Conservation (phyloP, 176 grass and related monocot genomes). For the Canna indica region DNA sequence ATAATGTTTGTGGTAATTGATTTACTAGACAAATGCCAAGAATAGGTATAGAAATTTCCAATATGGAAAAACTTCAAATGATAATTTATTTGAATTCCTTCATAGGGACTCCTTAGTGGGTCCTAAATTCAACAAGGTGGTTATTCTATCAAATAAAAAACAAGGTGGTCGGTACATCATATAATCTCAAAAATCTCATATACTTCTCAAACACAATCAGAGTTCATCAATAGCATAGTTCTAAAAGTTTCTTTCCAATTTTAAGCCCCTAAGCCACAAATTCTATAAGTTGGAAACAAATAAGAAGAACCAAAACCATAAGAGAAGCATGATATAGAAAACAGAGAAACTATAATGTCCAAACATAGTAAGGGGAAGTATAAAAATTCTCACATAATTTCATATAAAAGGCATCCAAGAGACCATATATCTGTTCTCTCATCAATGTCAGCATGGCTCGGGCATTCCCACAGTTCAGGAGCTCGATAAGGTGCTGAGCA, state of each 20-base stretch:
- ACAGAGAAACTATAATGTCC: not conserved
- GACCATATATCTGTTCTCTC: constrained; percentile 90
- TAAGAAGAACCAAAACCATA: not conserved
- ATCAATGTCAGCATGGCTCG: constrained; percentile 55
- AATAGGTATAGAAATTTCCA: too few species aligned
- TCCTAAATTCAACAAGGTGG: too few species aligned
- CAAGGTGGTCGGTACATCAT: not conserved
- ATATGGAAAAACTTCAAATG: not conserved
- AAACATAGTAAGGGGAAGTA: not conserved
- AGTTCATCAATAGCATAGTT: not conserved
- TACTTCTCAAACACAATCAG: not conserved
- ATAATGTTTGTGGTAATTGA: too few species aligned
- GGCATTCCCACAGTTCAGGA: constrained; percentile 77
- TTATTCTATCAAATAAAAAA: too few species aligned
- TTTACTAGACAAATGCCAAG: too few species aligned
- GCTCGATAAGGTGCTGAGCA: constrained; percentile 51
- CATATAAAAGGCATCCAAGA: constrained; percentile 69
- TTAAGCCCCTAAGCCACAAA: not conserved
- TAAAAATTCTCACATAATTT: constrained; percentile 53
- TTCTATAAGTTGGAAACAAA: not conserved
- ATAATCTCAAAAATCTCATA: not conserved
- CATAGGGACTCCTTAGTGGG: too few species aligned
- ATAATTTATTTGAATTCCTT: not conserved
- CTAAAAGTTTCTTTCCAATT: not conserved
- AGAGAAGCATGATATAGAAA: not conserved